Evolutionary conservation across 163 green algal species (phyloP).

Genomic region (Chloromonas sp.): DNA sequence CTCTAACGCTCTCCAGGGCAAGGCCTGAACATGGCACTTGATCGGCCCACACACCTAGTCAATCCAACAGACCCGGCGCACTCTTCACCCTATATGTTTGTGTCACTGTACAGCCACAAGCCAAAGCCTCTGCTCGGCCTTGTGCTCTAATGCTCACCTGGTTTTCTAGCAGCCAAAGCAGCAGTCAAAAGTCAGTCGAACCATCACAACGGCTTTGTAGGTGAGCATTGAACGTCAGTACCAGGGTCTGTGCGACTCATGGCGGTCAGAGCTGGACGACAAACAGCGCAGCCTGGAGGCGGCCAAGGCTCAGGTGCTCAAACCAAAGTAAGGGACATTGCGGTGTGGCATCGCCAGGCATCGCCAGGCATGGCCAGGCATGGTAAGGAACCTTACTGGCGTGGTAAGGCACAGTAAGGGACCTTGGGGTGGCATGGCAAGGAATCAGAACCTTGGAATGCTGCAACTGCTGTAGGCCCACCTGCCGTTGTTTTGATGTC

Average conservation of each 20-base stretch:
- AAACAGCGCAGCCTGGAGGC: constrained; percentile 53
- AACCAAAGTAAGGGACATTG: constrained; percentile 23
- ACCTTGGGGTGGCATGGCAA: neutral
- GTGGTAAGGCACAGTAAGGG: neutral
- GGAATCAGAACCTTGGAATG: neutral
- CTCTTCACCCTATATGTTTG: too few relatives aligned
- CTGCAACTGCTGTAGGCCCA: neutral
- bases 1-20: too few relatives aligned
- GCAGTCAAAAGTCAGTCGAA: too few relatives aligned
- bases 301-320: constrained; percentile 35
- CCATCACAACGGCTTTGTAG: neutral
- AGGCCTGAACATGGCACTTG: too few relatives aligned
- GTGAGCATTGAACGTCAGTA: constrained; percentile 48
- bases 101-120: too few relatives aligned
- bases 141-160: neutral
- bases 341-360: too few relatives aligned
- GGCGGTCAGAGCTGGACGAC: constrained; percentile 47
- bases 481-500: neutral
- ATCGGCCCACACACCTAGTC: too few relatives aligned
- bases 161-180: neutral
- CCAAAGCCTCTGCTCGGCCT: too few relatives aligned
- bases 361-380: too few relatives aligned
- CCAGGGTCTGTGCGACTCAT: constrained; percentile 50
- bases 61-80: too few relatives aligned
- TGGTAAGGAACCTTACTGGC: too few relatives aligned